These are phyloP conservation scores for Staphylotrichum longicolle DNA, from an alignment of 495 filamentous ascomycete genomes.

Conservation along the genomic window DNA sequence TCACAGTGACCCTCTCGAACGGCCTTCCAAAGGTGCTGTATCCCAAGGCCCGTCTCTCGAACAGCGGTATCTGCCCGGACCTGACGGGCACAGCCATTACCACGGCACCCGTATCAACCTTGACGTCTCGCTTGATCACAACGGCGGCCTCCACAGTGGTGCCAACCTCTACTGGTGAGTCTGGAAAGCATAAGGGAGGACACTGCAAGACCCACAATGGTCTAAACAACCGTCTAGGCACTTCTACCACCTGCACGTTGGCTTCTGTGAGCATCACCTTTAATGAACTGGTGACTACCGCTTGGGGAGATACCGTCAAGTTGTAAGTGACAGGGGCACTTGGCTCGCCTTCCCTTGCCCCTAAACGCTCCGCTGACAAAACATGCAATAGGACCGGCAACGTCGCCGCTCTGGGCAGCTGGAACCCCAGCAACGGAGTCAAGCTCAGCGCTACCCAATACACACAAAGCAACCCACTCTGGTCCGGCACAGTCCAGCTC, in stretches of 20 bases:
- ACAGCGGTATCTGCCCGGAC: slow-evolving; percentile 42
- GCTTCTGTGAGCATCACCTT: slow-evolving; percentile 58
- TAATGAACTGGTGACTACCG: slow-evolving; percentile 53
- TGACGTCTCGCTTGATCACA: neutral
- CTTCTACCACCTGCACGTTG: slow-evolving; percentile 35
- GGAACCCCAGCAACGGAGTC: slow-evolving; percentile 51
- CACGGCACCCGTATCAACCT: neutral
- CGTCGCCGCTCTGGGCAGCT: slow-evolving; percentile 54
- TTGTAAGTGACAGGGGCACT: slow-evolving; percentile 32
- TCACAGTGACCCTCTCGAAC: slow-evolving; percentile 46
- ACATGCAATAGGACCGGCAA: slow-evolving; percentile 44
- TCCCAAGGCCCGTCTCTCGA: slow-evolving; percentile 34
- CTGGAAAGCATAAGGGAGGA: neutral
- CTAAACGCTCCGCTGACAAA: neutral
- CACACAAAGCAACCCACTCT: slow-evolving; percentile 55
- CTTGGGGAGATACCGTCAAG: slow-evolving; percentile 57
- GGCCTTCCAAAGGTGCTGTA: slow-evolving; percentile 55
- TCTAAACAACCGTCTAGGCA: neutral
- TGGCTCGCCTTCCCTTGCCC: neutral
- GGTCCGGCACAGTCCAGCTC: slow-evolving; percentile 53
- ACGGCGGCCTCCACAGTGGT: neutral
- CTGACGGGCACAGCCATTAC: slow-evolving; percentile 17
- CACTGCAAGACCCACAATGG: neutral
- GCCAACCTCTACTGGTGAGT: slow-evolving; percentile 12
- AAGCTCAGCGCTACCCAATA: slow-evolving; percentile 56